Percentiles rank a stretch among this genome's conserved stretches.
Evolutionary conservation across 1,284 basidiomycete genomes (phyloP).

Genomic region (Microbotryomycetes sp.): DNA sequence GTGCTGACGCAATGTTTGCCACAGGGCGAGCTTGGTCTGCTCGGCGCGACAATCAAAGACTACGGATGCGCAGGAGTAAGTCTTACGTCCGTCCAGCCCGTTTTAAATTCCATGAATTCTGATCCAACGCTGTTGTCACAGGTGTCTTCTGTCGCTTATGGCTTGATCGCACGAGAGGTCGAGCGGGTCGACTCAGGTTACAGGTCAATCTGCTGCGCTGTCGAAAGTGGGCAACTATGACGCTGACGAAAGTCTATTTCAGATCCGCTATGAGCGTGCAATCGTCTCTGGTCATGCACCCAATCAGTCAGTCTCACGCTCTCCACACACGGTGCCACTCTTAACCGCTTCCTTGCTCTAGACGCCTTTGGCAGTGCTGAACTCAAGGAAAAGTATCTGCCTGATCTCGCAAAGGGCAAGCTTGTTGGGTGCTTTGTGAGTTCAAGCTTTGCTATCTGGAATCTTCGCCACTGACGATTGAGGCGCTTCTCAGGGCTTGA

Average conservation of each 20-base stretch:
- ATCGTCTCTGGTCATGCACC: slow-evolving; percentile 95
- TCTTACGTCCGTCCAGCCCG: neutral
- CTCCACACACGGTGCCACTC: neutral
- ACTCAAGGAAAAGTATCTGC: slow-evolving; percentile 87
- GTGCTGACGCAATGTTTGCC: neutral
- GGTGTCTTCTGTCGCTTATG: slow-evolving; percentile 57
- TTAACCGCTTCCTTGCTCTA: neutral
- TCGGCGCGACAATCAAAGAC: slow-evolving; percentile 81
- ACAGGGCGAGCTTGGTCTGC: slow-evolving; percentile 70
- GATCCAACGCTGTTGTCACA: neutral
- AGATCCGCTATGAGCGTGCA: slow-evolving; percentile 96
- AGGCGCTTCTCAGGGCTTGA: slow-evolving; percentile 59
- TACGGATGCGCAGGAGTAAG: slow-evolving; percentile 93
- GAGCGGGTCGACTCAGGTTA: slow-evolving; percentile 95
- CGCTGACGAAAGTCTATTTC: too few species aligned
- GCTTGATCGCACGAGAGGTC: slow-evolving; percentile 85
- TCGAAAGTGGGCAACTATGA: too few species aligned
- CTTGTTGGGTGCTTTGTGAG: slow-evolving; percentile 85
- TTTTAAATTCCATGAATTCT: neutral
- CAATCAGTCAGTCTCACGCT: slow-evolving; percentile 53
- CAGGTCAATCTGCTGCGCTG: too few species aligned
- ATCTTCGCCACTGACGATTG: too few species aligned
- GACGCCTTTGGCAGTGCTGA: slow-evolving; percentile 80
- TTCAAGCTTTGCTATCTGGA: slow-evolving; percentile 25
- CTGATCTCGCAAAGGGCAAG: slow-evolving; percentile 76